Conservation (phyloP, 495 filamentous ascomycete genomes). For the Trichoderma erinaceum region DNA sequence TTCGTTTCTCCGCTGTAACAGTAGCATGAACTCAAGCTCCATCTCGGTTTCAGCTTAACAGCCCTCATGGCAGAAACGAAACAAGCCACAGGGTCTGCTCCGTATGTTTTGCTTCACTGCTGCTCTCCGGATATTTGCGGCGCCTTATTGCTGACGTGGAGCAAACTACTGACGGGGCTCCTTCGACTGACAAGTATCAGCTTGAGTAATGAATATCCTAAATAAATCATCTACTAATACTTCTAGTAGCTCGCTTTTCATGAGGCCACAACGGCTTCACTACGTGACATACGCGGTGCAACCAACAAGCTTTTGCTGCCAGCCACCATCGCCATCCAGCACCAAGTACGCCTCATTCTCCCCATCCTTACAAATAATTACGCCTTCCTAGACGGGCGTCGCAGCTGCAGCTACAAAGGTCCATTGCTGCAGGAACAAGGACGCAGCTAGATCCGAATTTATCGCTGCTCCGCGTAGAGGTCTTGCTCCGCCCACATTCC, state of each 20-base stretch:
- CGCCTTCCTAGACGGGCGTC: background rate
- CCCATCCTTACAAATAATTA: background rate
- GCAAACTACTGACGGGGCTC: background rate
- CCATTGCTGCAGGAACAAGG: background rate
- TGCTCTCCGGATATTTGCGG: no score
- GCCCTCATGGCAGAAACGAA: no score
- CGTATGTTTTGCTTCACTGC: no score
- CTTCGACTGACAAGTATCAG: background rate
- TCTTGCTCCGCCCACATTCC: background rate
- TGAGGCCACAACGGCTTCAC: background rate
- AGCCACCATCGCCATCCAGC: background rate
- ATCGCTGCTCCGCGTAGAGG: background rate
- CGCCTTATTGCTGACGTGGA: background rate
- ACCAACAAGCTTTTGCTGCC: background rate
- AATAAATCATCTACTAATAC: background rate
- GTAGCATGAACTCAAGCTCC: no score
- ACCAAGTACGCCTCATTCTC: background rate
- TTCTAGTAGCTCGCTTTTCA: background rate
- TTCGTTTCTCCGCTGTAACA: no score
- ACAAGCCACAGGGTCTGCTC: no score
- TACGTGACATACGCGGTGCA: background rate
- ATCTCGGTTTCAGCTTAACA: no score
- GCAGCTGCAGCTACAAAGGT: background rate
- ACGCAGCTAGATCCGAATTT: background rate
- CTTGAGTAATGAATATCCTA: background rate